phyloP scores from a whole-genome alignment of 2,329 filamentous ascomycete species.

The Colletotrichum aenigma region DNA sequence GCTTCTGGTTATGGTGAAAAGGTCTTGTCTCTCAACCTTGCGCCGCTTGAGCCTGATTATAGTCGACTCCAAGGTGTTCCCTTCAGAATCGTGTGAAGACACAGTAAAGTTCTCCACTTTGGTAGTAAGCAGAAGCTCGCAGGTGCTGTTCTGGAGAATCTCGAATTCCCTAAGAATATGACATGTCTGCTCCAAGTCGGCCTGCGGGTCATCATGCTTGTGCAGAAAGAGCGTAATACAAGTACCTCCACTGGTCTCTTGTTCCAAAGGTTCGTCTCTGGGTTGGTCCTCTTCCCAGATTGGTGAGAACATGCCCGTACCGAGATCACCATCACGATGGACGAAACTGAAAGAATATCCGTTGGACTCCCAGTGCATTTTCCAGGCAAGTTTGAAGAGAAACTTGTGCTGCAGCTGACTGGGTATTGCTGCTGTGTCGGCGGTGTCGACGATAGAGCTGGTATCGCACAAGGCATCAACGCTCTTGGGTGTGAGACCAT shows the following conservation, averaged over 20 bases:
- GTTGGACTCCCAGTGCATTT: slow-evolving; percentile 48
- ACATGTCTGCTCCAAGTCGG: slow-evolving; percentile 20
- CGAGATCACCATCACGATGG: slow-evolving; percentile 41
- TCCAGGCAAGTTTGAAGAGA: slow-evolving; percentile 49
- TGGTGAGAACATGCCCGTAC: slow-evolving; percentile 56
- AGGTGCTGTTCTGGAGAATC: slow-evolving; percentile 38
- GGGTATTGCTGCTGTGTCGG: not conserved
- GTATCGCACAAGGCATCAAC: slow-evolving; percentile 48
- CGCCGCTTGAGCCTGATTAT: not conserved
- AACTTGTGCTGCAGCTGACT: slow-evolving; percentile 58
- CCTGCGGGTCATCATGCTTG: slow-evolving; percentile 22
- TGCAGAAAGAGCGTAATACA: slow-evolving; percentile 42
- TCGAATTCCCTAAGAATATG: slow-evolving; percentile 37
- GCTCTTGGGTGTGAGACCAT: slow-evolving; percentile 46
- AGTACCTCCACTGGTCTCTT: not conserved
- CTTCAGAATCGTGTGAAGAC: not conserved
- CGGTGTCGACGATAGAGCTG: not conserved
- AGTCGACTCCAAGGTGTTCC: not conserved
- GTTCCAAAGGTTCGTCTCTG: not conserved
- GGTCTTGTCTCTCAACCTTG: not conserved
- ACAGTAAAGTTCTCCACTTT: not conserved
- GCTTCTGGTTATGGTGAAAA: not conserved
- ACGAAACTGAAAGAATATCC: slow-evolving; percentile 48
- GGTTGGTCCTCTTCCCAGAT: slow-evolving; percentile 41
- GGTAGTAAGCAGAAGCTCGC: slow-evolving; percentile 41